Percentiles rank a stretch among this genome's conserved stretches.
Evolutionary conservation across 2,329 filamentous ascomycete species (phyloP).

Genomic region (Trichoderma sp.): DNA sequence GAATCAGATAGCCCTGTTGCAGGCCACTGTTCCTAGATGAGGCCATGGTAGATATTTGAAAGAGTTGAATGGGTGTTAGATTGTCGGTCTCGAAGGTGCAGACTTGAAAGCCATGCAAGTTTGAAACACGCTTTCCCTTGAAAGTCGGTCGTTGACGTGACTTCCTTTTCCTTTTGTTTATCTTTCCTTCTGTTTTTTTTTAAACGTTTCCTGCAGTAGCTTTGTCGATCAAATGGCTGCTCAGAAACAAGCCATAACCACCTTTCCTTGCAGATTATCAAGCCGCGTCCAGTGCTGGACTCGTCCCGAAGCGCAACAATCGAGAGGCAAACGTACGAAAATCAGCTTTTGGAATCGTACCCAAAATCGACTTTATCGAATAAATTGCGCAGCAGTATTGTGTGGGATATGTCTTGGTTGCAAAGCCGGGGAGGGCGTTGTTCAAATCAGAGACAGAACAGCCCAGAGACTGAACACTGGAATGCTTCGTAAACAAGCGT

Average conservation of each 20-base stretch:
- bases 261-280: background rate
- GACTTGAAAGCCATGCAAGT: background rate
- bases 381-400: background rate
- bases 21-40: conserved; percentile 32
- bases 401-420: conserved; percentile 18
- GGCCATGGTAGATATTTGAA: conserved; percentile 32
- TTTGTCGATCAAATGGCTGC: background rate
- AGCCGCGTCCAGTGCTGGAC: conserved; percentile 9
- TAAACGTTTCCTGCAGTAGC: background rate
- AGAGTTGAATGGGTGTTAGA: background rate
- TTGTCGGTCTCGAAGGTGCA: background rate
- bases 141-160: background rate
- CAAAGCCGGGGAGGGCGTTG: background rate
- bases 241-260: conserved; percentile 23
- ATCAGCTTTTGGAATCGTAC: background rate
- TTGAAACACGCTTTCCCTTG: background rate
- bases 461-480: conserved; percentile 6
- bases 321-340: background rate
- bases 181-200: background rate
- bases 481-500: conserved; percentile 23
- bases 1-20: conserved; percentile 32
- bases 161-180: conserved; percentile 1
- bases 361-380: background rate
- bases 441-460: conserved; percentile 16
- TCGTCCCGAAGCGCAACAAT: background rate